phyloP scores from a whole-genome alignment of 306 rosid species.

The Malus sieversii region DNA sequence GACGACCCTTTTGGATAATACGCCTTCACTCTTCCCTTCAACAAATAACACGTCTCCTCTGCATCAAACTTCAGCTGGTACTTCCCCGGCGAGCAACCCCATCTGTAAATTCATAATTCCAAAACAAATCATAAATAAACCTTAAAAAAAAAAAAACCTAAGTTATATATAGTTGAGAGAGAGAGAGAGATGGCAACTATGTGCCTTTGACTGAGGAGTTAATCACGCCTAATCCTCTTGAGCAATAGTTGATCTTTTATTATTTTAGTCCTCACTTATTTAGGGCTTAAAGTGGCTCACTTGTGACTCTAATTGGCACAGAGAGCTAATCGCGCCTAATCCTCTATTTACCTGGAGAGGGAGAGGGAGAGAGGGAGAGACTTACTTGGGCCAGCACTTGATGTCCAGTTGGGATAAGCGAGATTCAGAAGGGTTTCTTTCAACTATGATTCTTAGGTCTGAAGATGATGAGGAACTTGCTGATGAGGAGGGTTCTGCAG shows the following conservation, averaged over 20 bases:
- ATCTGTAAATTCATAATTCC: slow-evolving; percentile 27
- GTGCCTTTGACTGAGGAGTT: background rate
- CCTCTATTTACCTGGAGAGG: background rate
- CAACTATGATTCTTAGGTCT: slow-evolving; percentile 56
- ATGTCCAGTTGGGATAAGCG: slow-evolving; percentile 65
- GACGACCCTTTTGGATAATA: slow-evolving; percentile 75
- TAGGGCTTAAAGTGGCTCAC: too few relatives aligned
- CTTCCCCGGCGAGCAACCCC: slow-evolving; percentile 98
- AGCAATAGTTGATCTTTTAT: too few relatives aligned
- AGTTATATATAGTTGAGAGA: background rate
- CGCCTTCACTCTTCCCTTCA: slow-evolving; percentile 89
- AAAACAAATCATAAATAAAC: background rate
- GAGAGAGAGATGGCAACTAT: background rate
- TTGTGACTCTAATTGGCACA: too few relatives aligned
- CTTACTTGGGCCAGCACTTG: slow-evolving; percentile 96
- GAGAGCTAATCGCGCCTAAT: background rate
- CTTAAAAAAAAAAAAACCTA: background rate
- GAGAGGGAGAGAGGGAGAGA: background rate
- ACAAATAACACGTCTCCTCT: slow-evolving; percentile 78
- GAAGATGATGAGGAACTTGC: slow-evolving; percentile 19
- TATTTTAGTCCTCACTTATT: too few relatives aligned
- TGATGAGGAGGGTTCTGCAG: slow-evolving; percentile 44
- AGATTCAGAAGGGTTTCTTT: slow-evolving; percentile 73
- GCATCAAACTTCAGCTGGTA: slow-evolving; percentile 89
- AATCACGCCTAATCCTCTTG: background rate